Conservation (phyloP, 139 green algal genomes). For the Chlorella sp. region DNA sequence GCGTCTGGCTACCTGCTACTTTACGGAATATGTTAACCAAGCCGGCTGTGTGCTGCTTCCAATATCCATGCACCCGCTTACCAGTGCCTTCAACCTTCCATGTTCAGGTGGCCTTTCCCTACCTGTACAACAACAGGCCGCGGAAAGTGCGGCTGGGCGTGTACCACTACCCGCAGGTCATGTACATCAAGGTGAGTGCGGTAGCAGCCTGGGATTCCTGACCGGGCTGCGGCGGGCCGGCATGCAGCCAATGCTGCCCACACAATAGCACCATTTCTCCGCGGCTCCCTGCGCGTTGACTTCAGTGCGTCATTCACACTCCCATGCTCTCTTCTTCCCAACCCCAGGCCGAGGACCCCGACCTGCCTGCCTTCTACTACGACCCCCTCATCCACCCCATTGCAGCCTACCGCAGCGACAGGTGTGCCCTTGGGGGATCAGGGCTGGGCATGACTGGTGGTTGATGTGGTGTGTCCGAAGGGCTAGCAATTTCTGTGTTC, state of each 20-base stretch:
- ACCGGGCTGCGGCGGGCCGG: not conserved
- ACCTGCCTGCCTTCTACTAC: conserved; percentile 99
- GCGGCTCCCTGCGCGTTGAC: too few species aligned
- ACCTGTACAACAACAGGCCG: conserved; percentile 99
- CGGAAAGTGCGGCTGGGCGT: conserved; percentile 89
- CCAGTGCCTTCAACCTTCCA: not conserved
- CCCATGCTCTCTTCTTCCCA: too few species aligned
- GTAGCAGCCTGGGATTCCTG: not conserved
- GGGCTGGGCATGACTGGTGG: too few species aligned
- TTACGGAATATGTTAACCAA: too few species aligned
- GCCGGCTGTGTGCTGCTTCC: too few species aligned
- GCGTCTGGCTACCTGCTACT: too few species aligned
- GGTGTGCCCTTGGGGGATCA: not conserved
- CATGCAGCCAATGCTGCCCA: too few species aligned
- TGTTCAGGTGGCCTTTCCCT: conserved; percentile 93
- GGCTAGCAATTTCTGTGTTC: too few species aligned
- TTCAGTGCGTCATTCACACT: too few species aligned
- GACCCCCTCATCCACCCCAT: conserved; percentile 99
- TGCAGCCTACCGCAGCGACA: conserved; percentile 78
- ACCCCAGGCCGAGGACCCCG: conserved; percentile 90
- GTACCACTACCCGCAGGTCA: conserved; percentile 97
- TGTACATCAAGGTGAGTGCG: conserved; percentile 95
- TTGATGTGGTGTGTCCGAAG: too few species aligned
- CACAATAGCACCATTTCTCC: too few species aligned
- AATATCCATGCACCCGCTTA: too few species aligned